These are phyloP conservation scores for Boehmeria nivea DNA, from an alignment of 306 rosid species.

Conservation along the genomic window DNA sequence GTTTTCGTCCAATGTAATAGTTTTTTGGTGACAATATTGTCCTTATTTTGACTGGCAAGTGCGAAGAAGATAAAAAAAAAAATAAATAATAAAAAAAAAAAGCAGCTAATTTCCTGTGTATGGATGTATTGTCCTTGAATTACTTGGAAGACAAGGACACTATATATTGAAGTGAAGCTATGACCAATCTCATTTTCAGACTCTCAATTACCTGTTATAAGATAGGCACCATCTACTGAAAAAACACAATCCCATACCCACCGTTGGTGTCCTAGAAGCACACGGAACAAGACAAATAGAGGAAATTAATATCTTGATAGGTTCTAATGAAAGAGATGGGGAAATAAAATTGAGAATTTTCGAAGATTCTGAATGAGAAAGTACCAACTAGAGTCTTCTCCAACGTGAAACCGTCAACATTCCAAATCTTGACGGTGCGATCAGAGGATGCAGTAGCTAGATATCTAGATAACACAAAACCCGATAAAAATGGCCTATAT, in stretches of 20 bases:
- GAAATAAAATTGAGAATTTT: not conserved
- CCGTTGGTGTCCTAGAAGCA: constrained; percentile 73
- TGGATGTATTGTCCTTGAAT: too few species aligned
- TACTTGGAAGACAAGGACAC: constrained; percentile 55
- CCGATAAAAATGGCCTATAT: constrained; percentile 10
- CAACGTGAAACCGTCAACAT: constrained; percentile 91
- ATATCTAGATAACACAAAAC: constrained; percentile 45
- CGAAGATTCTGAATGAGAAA: constrained; percentile 13
- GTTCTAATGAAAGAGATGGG: not conserved
- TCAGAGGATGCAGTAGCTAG: constrained; percentile 97
- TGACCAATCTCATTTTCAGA: constrained; percentile 14
- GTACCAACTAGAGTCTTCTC: constrained; percentile 88
- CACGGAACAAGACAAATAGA: constrained; percentile 9
- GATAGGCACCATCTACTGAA: constrained; percentile 97
- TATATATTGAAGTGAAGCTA: not conserved
- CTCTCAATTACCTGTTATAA: constrained; percentile 71
- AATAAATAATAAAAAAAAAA: not conserved
- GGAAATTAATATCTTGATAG: not conserved
- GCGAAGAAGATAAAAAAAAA: not conserved
- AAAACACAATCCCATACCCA: constrained; percentile 99
- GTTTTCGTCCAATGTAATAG: too few species aligned
- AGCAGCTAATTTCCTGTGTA: constrained; percentile 82
- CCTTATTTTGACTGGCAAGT: too few species aligned
- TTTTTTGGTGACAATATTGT: too few species aligned
- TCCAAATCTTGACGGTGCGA: constrained; percentile 94